Evolutionary conservation across 805 yeast species (phyloP).

Genomic region (Suhomyces faveliae): DNA sequence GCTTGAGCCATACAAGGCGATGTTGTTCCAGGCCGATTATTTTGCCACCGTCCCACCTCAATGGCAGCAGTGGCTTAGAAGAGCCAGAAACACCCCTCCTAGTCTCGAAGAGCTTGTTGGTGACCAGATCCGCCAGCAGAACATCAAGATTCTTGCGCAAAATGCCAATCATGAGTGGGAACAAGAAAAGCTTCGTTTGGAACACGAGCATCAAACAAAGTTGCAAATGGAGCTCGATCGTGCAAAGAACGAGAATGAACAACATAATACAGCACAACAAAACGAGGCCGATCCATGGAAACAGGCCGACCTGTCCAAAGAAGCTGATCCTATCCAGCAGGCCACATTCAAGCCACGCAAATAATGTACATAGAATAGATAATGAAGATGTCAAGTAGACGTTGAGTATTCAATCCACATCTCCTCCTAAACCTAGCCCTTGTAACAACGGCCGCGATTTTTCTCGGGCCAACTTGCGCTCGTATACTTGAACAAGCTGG

Average conservation of each 20-base stretch:
- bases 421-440: background rate
- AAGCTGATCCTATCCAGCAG: constrained; percentile 34
- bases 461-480: constrained; percentile 18
- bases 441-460: background rate
- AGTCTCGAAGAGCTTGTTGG: constrained; percentile 56
- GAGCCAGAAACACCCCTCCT: constrained; percentile 60
- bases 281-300: constrained; percentile 32
- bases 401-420: constrained; percentile 4
- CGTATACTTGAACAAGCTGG: constrained; percentile 28
- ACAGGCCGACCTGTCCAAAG: constrained; percentile 24
- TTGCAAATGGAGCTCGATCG: constrained; percentile 32
- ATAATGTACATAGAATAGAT: constrained; percentile 8
- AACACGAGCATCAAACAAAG: constrained; percentile 30
- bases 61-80: constrained; percentile 81
- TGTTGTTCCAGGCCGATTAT: constrained; percentile 55
- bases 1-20: constrained; percentile 52
- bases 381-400: background rate
- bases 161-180: constrained; percentile 46
- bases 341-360: constrained; percentile 40
- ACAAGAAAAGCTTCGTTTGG: constrained; percentile 33
- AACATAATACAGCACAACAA: background rate
- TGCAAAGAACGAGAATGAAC: constrained; percentile 18
- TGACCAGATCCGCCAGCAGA: constrained; percentile 57
- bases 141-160: constrained; percentile 49
- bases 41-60: constrained; percentile 61